A percentile compares a stretch with the other conserved stretches of the same genome.
Conservation (phyloP, 352 stramenopile genomes). For the Globisporangium ultimum region DNA sequence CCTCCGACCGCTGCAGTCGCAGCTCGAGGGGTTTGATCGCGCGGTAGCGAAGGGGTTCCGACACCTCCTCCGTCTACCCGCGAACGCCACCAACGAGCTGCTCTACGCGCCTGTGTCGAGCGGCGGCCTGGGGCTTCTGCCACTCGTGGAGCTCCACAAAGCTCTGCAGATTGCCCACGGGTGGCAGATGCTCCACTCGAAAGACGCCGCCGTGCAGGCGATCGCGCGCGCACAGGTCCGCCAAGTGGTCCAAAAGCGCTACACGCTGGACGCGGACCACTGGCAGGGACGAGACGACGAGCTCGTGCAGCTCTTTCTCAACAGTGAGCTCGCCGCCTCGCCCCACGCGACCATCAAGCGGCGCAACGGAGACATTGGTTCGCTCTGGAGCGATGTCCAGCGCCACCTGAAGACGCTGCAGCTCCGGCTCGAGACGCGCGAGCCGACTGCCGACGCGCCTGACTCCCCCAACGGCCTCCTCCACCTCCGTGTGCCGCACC, state of each 20-base stretch:
- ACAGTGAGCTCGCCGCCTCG: too few species aligned
- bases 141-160: conserved; percentile 6
- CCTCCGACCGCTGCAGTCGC: neutral
- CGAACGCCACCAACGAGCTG: too few species aligned
- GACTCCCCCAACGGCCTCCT: too few species aligned
- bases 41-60: too few species aligned
- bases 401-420: neutral
- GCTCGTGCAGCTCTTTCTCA: too few species aligned
- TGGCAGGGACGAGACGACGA: neutral
- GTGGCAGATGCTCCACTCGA: conserved; percentile 19
- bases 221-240: conserved; percentile 8
- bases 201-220: neutral
- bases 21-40: neutral
- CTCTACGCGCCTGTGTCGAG: too few species aligned
- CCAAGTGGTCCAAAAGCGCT: conserved; percentile 5
- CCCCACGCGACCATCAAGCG: too few species aligned
- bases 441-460: neutral
- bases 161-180: conserved; percentile 14
- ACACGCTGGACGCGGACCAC: conserved; percentile 6
- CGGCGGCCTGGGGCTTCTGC: too few species aligned
- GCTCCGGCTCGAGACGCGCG: neutral
- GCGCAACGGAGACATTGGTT: neutral
- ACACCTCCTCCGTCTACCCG: too few species aligned
- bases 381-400: neutral
- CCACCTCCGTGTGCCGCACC: neutral